Evolutionary conservation across 768 basidiomycete genomes (phyloP).

Genomic region (Pisolithus orientalis): DNA sequence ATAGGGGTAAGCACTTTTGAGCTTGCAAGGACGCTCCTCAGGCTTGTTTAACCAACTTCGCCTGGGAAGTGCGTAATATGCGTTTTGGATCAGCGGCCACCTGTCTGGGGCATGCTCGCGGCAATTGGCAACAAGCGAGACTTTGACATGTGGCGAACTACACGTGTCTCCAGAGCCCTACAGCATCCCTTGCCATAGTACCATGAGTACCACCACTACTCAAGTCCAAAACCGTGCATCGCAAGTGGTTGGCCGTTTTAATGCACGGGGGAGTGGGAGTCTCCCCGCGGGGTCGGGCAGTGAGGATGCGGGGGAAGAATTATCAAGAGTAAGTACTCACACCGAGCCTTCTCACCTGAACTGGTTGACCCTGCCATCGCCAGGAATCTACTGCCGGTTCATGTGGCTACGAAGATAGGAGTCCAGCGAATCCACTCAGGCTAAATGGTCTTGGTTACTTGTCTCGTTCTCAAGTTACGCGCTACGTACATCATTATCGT

Average conservation of each 20-base stretch:
- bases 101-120: background rate
- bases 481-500: too few relatives aligned
- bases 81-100: background rate
- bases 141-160: background rate
- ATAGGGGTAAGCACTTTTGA: too few relatives aligned
- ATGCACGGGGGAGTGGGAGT: background rate
- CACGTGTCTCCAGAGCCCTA: background rate
- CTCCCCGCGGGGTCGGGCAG: background rate
- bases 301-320: background rate
- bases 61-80: too few relatives aligned
- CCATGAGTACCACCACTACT: background rate
- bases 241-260: background rate
- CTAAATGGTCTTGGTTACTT: slow-evolving; percentile 6
- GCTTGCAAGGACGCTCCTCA: background rate
- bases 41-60: background rate
- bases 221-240: background rate
- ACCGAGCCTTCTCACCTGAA: background rate
- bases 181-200: background rate
- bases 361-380: background rate
- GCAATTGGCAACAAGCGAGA: background rate
- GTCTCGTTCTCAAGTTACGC: too few relatives aligned
- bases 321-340: background rate
- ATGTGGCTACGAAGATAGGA: background rate
- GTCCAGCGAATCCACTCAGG: too few relatives aligned
- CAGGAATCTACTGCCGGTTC: background rate